Percentiles rank a stretch among this genome's conserved stretches.
phyloP scores from a whole-genome alignment of 768 basidiomycete genomes.

The Paxillus involutus region DNA sequence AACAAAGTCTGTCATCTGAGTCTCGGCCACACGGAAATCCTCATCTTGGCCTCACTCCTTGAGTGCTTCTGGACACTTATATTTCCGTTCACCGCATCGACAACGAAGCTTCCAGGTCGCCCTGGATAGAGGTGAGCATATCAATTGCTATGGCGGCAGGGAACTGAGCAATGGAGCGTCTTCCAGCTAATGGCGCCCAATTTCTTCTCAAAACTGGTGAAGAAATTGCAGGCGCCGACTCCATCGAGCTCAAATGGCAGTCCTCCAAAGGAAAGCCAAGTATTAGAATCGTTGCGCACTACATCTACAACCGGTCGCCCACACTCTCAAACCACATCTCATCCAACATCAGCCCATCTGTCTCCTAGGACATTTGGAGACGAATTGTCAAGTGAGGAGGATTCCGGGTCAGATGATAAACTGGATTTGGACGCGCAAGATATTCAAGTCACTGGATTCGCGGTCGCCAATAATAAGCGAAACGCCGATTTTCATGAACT shows the following conservation, averaged over 20 bases:
- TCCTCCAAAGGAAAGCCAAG: not conserved
- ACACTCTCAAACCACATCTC: slow-evolving; percentile 11
- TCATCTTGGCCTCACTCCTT: not conserved
- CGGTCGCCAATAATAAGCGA: slow-evolving; percentile 91
- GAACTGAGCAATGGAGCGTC: not conserved
- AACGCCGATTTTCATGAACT: slow-evolving; percentile 96
- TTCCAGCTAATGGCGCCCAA: slow-evolving; percentile 23
- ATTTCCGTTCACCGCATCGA: not conserved
- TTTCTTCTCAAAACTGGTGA: slow-evolving; percentile 33
- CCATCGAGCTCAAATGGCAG: slow-evolving; percentile 1
- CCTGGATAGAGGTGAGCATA: not conserved
- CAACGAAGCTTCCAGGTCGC: not conserved
- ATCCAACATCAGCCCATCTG: slow-evolving; percentile 4
- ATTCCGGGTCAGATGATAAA: slow-evolving; percentile 35
- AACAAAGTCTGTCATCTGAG: too few species aligned
- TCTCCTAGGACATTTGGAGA: not conserved
- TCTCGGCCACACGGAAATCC: not conserved
- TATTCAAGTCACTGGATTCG: slow-evolving; percentile 93
- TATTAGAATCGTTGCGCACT: not conserved
- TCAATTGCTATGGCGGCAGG: not conserved
- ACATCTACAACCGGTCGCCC: not conserved
- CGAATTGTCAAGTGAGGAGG: slow-evolving; percentile 26
- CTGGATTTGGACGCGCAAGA: slow-evolving; percentile 49
- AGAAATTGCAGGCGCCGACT: slow-evolving; percentile 9
- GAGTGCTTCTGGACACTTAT: not conserved